Percentiles rank a stretch among this genome's conserved stretches.
These are phyloP conservation scores for Penicillium cinerascens DNA, from an alignment of 495 filamentous ascomycete species.

Conservation along the genomic window DNA sequence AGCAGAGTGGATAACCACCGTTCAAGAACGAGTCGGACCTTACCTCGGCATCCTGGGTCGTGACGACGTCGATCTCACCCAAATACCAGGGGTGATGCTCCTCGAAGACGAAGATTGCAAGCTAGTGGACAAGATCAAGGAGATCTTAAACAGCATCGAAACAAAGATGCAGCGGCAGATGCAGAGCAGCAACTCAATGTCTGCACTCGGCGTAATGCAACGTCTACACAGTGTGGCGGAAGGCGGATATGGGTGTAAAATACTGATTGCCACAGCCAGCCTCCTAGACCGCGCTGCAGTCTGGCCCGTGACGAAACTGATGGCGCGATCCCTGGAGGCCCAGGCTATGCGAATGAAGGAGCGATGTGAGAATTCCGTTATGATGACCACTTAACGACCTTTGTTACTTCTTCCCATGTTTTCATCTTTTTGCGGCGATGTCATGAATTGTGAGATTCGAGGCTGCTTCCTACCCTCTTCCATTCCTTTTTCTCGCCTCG, in stretches of 20 bases:
- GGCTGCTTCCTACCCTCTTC: neutral
- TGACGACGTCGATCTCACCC: conserved; percentile 70
- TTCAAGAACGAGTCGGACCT: conserved; percentile 89
- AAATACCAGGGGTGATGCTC: conserved; percentile 81
- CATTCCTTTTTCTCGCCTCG: neutral
- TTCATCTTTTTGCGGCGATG: conserved; percentile 2
- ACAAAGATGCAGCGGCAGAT: conserved; percentile 67
- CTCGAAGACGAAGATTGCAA: conserved; percentile 91
- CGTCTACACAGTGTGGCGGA: conserved; percentile 58
- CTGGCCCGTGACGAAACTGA: conserved; percentile 93
- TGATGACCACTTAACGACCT: conserved; percentile 38
- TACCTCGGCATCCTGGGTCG: conserved; percentile 84
- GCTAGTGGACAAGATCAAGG: conserved; percentile 77
- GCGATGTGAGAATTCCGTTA: conserved; percentile 62
- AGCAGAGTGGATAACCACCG: conserved; percentile 91
- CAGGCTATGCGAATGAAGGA: conserved; percentile 80
- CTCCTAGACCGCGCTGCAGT: conserved; percentile 87
- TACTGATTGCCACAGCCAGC: conserved; percentile 80
- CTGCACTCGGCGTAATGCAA: conserved; percentile 49
- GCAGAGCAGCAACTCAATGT: conserved; percentile 41
- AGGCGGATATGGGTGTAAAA: conserved; percentile 78
- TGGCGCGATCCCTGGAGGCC: conserved; percentile 79
- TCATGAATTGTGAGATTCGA: conserved; percentile 13
- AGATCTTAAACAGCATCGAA: conserved; percentile 75
- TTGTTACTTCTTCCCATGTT: conserved; percentile 2